These are phyloP conservation scores for Colletotrichum graminicola DNA, from an alignment of 2,329 filamentous ascomycete species.

Conservation along the genomic window DNA sequence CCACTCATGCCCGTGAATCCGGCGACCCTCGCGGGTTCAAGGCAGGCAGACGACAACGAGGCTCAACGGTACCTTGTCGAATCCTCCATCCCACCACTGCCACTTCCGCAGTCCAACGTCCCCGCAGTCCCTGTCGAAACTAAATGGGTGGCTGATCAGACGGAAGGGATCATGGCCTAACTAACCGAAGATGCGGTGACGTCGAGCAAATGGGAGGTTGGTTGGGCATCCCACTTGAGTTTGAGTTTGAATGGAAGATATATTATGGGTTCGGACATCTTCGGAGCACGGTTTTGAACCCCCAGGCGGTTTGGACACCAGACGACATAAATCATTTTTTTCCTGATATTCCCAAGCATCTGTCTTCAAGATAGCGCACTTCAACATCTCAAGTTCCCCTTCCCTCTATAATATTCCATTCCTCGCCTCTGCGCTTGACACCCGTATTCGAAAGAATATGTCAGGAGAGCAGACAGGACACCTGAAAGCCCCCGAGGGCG, in stretches of 20 bases:
- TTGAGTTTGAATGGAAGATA: conserved; percentile 27
- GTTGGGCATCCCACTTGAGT: conserved; percentile 22
- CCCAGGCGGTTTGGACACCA: conserved; percentile 9
- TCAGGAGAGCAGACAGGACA: conserved; percentile 36
- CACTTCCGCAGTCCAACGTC: conserved; percentile 2
- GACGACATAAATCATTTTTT: conserved; percentile 18
- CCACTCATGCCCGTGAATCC: conserved; percentile 12
- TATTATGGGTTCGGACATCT: conserved; percentile 35
- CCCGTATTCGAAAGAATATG: conserved; percentile 35
- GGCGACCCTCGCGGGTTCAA: not conserved
- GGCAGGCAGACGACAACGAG: not conserved
- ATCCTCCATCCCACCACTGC: conserved; percentile 4
- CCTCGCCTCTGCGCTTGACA: conserved; percentile 19
- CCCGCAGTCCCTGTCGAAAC: conserved; percentile 38
- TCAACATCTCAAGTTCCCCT: conserved; percentile 15
- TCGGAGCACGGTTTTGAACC: not conserved
- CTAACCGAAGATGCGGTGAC: conserved; percentile 32
- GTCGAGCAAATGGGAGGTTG: conserved; percentile 30
- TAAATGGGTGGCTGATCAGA: conserved; percentile 40
- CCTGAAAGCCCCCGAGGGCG: conserved; percentile 34
- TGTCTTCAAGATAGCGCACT: conserved; percentile 22
- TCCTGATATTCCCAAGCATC: not conserved
- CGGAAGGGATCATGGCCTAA: conserved; percentile 35
- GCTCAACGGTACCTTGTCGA: conserved; percentile 39
- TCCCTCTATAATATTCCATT: conserved; percentile 25